These are phyloP conservation scores for Coniochaeta sp. DNA, from an alignment of 2,329 filamentous ascomycete species.

Conservation along the genomic window DNA sequence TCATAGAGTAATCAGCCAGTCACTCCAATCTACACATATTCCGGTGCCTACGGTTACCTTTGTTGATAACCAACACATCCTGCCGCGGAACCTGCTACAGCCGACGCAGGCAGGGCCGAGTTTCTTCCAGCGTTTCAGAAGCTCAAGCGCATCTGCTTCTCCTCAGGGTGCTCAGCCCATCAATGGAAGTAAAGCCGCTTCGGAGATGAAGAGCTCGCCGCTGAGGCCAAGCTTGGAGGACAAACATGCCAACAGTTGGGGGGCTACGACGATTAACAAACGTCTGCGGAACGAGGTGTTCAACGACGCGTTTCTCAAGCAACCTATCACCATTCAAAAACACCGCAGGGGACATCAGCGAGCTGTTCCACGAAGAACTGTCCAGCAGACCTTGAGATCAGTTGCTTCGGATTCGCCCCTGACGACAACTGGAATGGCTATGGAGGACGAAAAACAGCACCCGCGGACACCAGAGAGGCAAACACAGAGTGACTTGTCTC, in stretches of 20 bases:
- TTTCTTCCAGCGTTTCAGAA: slow-evolving; percentile 26
- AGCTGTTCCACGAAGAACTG: slow-evolving; percentile 42
- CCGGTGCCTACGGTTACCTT: slow-evolving; percentile 86
- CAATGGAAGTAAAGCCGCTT: neutral
- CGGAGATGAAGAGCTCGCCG: slow-evolving; percentile 3
- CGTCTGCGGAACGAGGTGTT: slow-evolving; percentile 84
- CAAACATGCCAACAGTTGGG: slow-evolving; percentile 65
- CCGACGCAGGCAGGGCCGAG: slow-evolving; percentile 32
- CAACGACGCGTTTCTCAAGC: slow-evolving; percentile 82
- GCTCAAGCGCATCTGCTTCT: slow-evolving; percentile 28
- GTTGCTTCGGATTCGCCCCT: neutral
- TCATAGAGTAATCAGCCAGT: slow-evolving; percentile 60
- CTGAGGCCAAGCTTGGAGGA: slow-evolving; percentile 41
- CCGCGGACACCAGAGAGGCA: neutral
- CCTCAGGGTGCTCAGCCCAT: slow-evolving; percentile 12
- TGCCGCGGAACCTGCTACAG: slow-evolving; percentile 76
- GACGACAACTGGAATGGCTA: neutral
- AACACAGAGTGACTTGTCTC: neutral
- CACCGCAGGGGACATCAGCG: slow-evolving; percentile 57
- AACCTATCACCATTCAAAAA: slow-evolving; percentile 73
- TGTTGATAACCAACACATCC: slow-evolving; percentile 88
- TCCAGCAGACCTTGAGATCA: slow-evolving; percentile 37
- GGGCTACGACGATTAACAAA: slow-evolving; percentile 85
- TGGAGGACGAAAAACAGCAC: neutral
- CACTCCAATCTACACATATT: slow-evolving; percentile 56